A percentile compares a stretch with the other conserved stretches of the same genome.
These are phyloP conservation scores for Coemansia javaensis DNA, from an alignment of 192 early-diverging fungal genomes.

Conservation along the genomic window DNA sequence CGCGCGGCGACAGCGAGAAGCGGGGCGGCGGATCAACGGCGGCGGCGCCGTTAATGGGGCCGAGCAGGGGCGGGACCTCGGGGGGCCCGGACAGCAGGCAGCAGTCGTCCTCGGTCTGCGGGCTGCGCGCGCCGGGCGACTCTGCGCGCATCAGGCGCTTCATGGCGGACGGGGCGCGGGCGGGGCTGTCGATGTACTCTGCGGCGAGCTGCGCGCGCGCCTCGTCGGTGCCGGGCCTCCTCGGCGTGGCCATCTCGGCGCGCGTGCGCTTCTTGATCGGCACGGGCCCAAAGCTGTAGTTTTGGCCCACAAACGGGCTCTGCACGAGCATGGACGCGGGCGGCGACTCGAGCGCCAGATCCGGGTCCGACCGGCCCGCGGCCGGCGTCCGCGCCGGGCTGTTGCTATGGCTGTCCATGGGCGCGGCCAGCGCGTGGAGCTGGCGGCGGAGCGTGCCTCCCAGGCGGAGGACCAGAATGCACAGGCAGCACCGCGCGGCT, in stretches of 20 bases:
- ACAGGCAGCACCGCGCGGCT: slow-evolving; percentile 4
- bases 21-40: neutral
- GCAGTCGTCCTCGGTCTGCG: neutral
- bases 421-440: slow-evolving; percentile 2
- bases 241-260: slow-evolving; percentile 41
- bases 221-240: slow-evolving; percentile 23
- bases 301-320: slow-evolving; percentile 4
- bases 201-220: slow-evolving; percentile 16
- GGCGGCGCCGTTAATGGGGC: neutral
- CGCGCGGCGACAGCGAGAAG: neutral
- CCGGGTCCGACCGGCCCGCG: slow-evolving; percentile 2
- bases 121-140: slow-evolving; percentile 16
- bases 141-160: slow-evolving; percentile 31
- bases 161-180: slow-evolving; percentile 30
- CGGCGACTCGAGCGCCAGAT: slow-evolving; percentile 25
- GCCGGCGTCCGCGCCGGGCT: neutral
- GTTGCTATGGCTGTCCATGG: slow-evolving; percentile 1
- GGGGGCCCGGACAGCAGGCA: neutral
- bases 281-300: neutral
- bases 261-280: slow-evolving; percentile 31
- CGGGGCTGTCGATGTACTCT: slow-evolving; percentile 38
- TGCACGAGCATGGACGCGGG: slow-evolving; percentile 19
- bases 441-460: slow-evolving; percentile 7
- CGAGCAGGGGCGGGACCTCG: too few relatives aligned
- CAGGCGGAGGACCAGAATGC: slow-evolving; percentile 1